Percentiles rank a stretch among this genome's conserved stretches.
Evolutionary conservation across 306 rosid species (phyloP).

Genomic region (Datisca glomerata): DNA sequence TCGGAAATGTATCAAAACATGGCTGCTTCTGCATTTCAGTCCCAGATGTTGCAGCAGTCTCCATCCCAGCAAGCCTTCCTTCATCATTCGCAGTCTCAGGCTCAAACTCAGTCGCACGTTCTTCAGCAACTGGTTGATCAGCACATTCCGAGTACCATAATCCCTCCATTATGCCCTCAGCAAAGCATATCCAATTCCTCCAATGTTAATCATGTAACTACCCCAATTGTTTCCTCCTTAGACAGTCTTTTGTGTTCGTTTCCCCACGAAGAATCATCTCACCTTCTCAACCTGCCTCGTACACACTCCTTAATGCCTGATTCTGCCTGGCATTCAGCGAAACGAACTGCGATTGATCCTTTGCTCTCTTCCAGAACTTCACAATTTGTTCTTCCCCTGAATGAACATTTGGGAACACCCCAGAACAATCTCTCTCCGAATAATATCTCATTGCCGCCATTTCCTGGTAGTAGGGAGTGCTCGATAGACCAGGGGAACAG

Average conservation of each 20-base stretch:
- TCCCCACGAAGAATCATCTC: constrained; percentile 66
- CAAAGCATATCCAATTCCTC: constrained; percentile 62
- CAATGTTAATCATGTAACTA: constrained; percentile 40
- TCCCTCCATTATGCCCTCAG: constrained; percentile 51
- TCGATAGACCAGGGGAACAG: constrained; percentile 61
- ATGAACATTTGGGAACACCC: constrained; percentile 57
- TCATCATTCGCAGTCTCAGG: constrained; percentile 39
- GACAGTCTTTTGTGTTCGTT: constrained; percentile 18
- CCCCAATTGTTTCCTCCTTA: constrained; percentile 41
- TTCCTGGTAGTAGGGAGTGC: constrained; percentile 95
- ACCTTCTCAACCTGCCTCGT: constrained; percentile 49
- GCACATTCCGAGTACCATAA: constrained; percentile 42
- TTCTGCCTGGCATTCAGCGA: constrained; percentile 63
- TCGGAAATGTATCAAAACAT: constrained; percentile 83
- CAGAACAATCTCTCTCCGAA: constrained; percentile 39
- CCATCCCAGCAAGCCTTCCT: constrained; percentile 59
- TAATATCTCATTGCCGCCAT: constrained; percentile 73
- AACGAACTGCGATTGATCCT: constrained; percentile 79
- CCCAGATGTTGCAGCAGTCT: constrained; percentile 74
- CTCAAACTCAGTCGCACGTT: constrained; percentile 33
- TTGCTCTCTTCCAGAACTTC: constrained; percentile 58
- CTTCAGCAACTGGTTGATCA: constrained; percentile 58
- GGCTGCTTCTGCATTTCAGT: constrained; percentile 83
- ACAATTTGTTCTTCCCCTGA: constrained; percentile 57
- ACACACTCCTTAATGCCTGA: constrained; percentile 48